Evolutionary conservation across 1,139 yeast species (phyloP).

Genomic region (Magnusiomyces paraingens): DNA sequence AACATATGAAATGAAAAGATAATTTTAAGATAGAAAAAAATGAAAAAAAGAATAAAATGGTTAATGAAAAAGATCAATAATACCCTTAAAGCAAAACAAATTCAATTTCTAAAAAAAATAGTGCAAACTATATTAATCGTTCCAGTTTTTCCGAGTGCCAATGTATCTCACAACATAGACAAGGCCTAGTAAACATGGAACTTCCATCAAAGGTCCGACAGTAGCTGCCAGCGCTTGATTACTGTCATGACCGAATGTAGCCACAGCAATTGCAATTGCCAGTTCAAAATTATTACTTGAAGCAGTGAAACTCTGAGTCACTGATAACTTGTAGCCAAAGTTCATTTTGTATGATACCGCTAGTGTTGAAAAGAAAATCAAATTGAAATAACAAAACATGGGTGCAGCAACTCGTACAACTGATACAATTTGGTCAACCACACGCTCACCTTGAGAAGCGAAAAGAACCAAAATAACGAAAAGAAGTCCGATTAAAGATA

Average conservation of each 20-base stretch:
- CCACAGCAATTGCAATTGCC: slow-evolving; percentile 49
- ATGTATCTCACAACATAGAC: slow-evolving; percentile 40
- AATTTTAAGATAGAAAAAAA: not conserved
- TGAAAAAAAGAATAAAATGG: not conserved
- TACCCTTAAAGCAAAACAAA: not conserved
- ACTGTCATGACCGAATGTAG: slow-evolving; percentile 48
- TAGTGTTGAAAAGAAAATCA: slow-evolving; percentile 45
- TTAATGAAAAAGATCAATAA: not conserved
- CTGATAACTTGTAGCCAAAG: slow-evolving; percentile 40
- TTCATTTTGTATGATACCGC: slow-evolving; percentile 25
- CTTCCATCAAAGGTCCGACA: slow-evolving; percentile 53
- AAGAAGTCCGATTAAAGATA: slow-evolving; percentile 47
- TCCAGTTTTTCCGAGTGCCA: slow-evolving; percentile 1
- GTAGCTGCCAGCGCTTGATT: slow-evolving; percentile 55
- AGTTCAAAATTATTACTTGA: slow-evolving; percentile 52
- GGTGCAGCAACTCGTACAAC: slow-evolving; percentile 51
- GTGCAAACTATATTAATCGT: not conserved
- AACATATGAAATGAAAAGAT: not conserved
- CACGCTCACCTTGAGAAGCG: slow-evolving; percentile 47
- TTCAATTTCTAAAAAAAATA: not conserved
- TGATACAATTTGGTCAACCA: slow-evolving; percentile 44
- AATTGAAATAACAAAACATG: slow-evolving; percentile 42
- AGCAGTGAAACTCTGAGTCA: slow-evolving; percentile 53
- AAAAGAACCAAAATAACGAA: slow-evolving; percentile 50
- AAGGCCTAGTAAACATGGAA: slow-evolving; percentile 44